A percentile compares a stretch with the other conserved stretches of the same genome.
These are phyloP conservation scores for Chondrus crispus DNA, from an alignment of 23 red algal species.

Conservation along the genomic window DNA sequence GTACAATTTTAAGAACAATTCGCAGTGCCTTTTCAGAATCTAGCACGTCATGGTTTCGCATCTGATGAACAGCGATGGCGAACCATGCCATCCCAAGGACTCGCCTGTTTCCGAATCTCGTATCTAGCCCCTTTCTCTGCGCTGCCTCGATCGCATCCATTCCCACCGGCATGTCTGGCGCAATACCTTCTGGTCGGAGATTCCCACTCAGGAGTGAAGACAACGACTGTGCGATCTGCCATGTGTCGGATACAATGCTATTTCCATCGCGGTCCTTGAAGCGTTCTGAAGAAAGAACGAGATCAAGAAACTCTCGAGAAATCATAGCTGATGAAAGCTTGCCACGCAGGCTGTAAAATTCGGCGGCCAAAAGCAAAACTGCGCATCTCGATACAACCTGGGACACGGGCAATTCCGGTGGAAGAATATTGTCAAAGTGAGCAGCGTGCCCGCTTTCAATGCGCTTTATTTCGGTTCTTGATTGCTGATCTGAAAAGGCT, in stretches of 20 bases:
- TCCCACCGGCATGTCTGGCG: background rate
- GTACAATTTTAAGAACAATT: background rate
- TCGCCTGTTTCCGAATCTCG: constrained; percentile 17
- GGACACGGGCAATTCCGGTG: background rate
- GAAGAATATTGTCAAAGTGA: background rate
- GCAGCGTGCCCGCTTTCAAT: constrained; percentile 16
- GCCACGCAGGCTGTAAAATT: constrained; percentile 45
- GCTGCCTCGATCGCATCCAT: background rate
- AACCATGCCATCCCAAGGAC: constrained; percentile 44
- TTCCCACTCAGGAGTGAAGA: constrained; percentile 28
- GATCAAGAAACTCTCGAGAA: constrained; percentile 7
- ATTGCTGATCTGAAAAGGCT: background rate
- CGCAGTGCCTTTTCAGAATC: constrained; percentile 21
- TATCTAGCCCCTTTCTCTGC: background rate
- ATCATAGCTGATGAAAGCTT: constrained; percentile 18
- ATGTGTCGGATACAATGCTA: constrained; percentile 15
- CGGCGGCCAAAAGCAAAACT: constrained; percentile 26
- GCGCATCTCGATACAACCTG: constrained; percentile 1
- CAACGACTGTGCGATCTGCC: constrained; percentile 40
- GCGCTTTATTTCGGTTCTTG: background rate
- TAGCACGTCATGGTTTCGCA: constrained; percentile 33
- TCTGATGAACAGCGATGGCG: constrained; percentile 32
- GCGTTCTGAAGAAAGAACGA: background rate
- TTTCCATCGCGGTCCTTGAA: background rate
- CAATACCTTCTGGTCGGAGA: background rate